phyloP scores from a whole-genome alignment of 2,329 filamentous ascomycete genomes.

The Knufia fluminis region DNA sequence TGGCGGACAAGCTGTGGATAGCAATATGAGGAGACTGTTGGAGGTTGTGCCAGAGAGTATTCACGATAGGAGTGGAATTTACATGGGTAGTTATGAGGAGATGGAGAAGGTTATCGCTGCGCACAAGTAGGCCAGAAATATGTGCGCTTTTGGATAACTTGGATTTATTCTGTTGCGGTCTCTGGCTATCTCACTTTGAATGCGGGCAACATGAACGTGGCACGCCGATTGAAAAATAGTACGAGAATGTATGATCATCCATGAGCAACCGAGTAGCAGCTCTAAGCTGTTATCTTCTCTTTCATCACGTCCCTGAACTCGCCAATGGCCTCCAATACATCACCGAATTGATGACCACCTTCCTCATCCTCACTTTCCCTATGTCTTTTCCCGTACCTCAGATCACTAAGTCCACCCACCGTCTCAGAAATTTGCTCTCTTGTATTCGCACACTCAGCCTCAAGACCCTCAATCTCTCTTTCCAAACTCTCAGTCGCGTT shows the following conservation, averaged over 20 bases:
- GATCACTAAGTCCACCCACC: constrained; percentile 67
- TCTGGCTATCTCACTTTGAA: too few relatives aligned
- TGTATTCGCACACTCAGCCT: constrained; percentile 54
- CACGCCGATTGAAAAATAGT: too few relatives aligned
- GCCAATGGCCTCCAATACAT: not conserved
- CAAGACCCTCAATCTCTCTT: constrained; percentile 55
- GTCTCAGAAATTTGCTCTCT: constrained; percentile 54
- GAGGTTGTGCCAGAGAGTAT: constrained; percentile 83
- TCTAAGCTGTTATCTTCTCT: too few relatives aligned
- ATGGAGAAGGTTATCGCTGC: constrained; percentile 88
- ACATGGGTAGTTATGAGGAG: constrained; percentile 89
- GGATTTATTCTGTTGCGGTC: too few relatives aligned
- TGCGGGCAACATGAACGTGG: too few relatives aligned
- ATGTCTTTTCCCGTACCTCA: constrained; percentile 56
- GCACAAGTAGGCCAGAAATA: constrained; percentile 50
- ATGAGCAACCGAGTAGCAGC: too few relatives aligned
- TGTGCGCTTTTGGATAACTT: not conserved
- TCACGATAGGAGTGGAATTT: constrained; percentile 91
- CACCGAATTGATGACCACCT: constrained; percentile 10
- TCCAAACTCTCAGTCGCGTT: constrained; percentile 57
- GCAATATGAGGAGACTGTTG: constrained; percentile 83
- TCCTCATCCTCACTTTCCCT: constrained; percentile 5
- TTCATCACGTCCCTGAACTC: not conserved
- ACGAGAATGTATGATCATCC: too few relatives aligned
- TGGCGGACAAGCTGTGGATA: constrained; percentile 84